Base-by-base conservation (phyloP, 179 eudicot species). In the Camellia oleifera region DNA sequence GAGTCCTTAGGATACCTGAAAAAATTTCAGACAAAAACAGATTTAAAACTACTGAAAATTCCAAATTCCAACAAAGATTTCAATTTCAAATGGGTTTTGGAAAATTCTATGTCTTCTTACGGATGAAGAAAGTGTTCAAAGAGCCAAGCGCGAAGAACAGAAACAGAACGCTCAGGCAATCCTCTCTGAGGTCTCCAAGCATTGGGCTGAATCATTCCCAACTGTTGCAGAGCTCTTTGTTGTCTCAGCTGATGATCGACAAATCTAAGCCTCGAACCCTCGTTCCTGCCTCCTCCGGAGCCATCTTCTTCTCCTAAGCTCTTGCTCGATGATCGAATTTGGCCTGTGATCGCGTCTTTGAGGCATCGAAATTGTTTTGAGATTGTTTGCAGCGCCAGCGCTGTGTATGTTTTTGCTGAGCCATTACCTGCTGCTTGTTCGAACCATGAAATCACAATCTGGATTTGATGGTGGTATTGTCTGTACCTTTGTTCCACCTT, bases 171-270 rank as follows among this genome's bases (percentile, higher is more conserved):
- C 86, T 94, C 98, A 42, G 98, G 98, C 82, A 94, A 82, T 6
- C 98, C 98, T 81, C 98, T 87, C 76, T 94, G 98, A 54, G 98
- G 98, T 70, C 98, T 88, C 98, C 98, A 94, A 62, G 94, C 94
- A 85, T 88, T 91, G 63, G 88, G 90, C 32, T 91, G 95, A 61
- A 92, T 87, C 97, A 91, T 92, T 46, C 94, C 94, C 78, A 92
- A 69, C 69, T 92, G 94, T 72, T 92, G 94, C 68, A 91, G 62
- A 4, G 97, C 92, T 32, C 91, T 80, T 44, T 89, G 94, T 63
- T 92, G 97, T 74, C 97, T 72, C 32, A 92, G 85, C 76, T 92
- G 94, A 84, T 91, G 89, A 81, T 92, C 97, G 1, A 92, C 87
- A 71, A 82, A 91, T 70, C 87, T 91, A 78, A 92, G 90, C 78